Evolutionary conservation across 805 yeast species (phyloP).

Genomic region (Candida orba): DNA sequence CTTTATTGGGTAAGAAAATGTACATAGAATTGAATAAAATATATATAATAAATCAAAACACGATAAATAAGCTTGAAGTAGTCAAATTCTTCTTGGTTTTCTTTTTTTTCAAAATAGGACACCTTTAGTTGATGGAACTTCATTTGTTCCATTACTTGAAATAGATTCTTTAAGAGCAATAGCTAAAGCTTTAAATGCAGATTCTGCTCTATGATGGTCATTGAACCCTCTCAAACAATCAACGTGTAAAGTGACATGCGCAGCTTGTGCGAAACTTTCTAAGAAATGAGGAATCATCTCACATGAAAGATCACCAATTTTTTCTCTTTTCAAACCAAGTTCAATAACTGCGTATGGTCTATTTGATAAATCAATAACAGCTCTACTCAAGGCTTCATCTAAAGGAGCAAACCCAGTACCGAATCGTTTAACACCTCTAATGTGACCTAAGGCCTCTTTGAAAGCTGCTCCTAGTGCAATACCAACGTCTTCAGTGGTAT

Average conservation of each 20-base stretch:
- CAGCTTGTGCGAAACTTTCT: constrained; percentile 90
- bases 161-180: constrained; percentile 85
- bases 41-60: background rate
- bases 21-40: constrained; percentile 1
- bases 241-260: constrained; percentile 86
- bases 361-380: constrained; percentile 92
- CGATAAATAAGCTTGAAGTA: background rate
- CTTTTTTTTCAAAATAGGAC: constrained; percentile 51
- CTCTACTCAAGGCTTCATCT: constrained; percentile 92
- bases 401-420: constrained; percentile 93
- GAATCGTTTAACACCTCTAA: constrained; percentile 86
- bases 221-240: constrained; percentile 90
- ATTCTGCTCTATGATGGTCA: constrained; percentile 94
- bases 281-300: constrained; percentile 98
- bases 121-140: constrained; percentile 95
- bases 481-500: constrained; percentile 92
- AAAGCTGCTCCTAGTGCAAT: constrained; percentile 88
- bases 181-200: constrained; percentile 95
- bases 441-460: constrained; percentile 81
- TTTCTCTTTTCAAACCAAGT: constrained; percentile 84
- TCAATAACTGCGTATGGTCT: constrained; percentile 90
- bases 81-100: too few species aligned
- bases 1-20: background rate
- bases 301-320: constrained; percentile 82
- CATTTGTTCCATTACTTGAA: constrained; percentile 76